A percentile compares a stretch with the other conserved stretches of the same genome.
phyloP scores from a whole-genome alignment of 495 filamentous ascomycete species.

The Choiromyces venosus region DNA sequence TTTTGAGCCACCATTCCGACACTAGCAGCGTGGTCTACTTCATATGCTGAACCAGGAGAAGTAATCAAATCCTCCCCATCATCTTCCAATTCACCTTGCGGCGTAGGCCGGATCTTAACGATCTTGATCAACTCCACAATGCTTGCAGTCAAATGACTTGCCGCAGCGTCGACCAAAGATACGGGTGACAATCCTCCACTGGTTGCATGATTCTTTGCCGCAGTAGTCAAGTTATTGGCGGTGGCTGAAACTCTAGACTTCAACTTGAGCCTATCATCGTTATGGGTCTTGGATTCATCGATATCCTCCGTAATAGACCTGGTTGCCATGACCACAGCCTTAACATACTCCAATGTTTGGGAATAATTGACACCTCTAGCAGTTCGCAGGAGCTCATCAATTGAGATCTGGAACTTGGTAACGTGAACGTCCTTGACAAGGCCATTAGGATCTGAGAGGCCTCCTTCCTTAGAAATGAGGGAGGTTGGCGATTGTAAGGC shows the following conservation, averaged over 20 bases:
- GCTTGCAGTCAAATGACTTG: slow-evolving; percentile 80
- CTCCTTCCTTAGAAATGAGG: slow-evolving; percentile 60
- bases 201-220: slow-evolving; percentile 78
- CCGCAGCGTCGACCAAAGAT: slow-evolving; percentile 89
- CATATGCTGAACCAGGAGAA: slow-evolving; percentile 39
- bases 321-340: slow-evolving; percentile 70
- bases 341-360: slow-evolving; percentile 71
- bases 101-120: slow-evolving; percentile 76
- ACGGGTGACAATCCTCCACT: slow-evolving; percentile 84
- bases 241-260: slow-evolving; percentile 78
- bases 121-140: slow-evolving; percentile 76
- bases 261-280: slow-evolving; percentile 57
- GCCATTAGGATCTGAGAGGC: slow-evolving; percentile 65
- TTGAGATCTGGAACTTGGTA: slow-evolving; percentile 88
- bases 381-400: slow-evolving; percentile 81
- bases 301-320: slow-evolving; percentile 75
- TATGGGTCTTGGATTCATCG: slow-evolving; percentile 48
- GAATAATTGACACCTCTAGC: slow-evolving; percentile 68
- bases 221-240: slow-evolving; percentile 92
- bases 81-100: slow-evolving; percentile 66
- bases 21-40: slow-evolving; percentile 31
- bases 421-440: slow-evolving; percentile 85
- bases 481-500: slow-evolving; percentile 59
- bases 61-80: slow-evolving; percentile 56
- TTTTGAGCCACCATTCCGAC: slow-evolving; percentile 31